Conservation (phyloP, 2,329 filamentous ascomycete species). For the Botrytis tulipae region DNA sequence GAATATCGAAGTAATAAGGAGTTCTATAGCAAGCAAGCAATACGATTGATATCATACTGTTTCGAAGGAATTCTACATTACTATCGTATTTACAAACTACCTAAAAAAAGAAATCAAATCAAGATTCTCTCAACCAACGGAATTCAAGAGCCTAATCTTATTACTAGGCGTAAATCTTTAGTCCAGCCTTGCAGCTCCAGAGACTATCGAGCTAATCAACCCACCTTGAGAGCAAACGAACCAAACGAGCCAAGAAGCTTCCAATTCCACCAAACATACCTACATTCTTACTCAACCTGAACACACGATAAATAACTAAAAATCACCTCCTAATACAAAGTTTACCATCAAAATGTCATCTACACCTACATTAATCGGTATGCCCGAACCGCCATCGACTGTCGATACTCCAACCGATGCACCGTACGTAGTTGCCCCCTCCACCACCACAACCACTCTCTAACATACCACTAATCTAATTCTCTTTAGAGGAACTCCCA, state of each 20-base stretch:
- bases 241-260: neutral
- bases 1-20: neutral
- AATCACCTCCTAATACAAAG: neutral
- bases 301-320: neutral
- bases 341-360: conserved; percentile 26
- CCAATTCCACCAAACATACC: neutral
- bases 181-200: conserved; percentile 6
- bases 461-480: conserved; percentile 26
- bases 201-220: neutral
- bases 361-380: conserved; percentile 68
- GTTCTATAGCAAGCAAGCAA: neutral
- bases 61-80: too few species aligned
- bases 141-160: neutral
- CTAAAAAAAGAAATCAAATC: neutral
- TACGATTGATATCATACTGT: neutral
- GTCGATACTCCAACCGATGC: conserved; percentile 85
- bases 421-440: conserved; percentile 60
- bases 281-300: neutral
- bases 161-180: neutral
- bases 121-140: neutral
- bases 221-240: neutral
- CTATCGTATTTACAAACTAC: too few species aligned
- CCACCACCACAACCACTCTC: conserved; percentile 24
- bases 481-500: conserved; percentile 76
- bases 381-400: conserved; percentile 78